A percentile compares a stretch with the other conserved stretches of the same genome.
These are phyloP conservation scores for Capsicum rhomboideum DNA, from an alignment of 257 asterid genomes.

Conservation along the genomic window DNA sequence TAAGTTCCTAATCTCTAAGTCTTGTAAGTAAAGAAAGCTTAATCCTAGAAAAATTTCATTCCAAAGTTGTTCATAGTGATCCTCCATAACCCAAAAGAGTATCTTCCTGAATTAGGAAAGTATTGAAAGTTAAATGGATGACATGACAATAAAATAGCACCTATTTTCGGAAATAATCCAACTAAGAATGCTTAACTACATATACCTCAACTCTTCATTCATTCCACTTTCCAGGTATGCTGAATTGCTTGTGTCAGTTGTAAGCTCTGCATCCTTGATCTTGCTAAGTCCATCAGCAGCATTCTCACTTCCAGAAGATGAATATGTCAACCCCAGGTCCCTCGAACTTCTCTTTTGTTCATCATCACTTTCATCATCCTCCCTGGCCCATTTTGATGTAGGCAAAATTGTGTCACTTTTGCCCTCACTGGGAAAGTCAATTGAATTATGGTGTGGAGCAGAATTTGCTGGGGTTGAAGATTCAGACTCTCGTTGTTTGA, in stretches of 20 bases:
- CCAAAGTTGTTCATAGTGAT: background rate
- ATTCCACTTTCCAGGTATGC: slow-evolving; percentile 52
- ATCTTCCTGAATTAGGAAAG: background rate
- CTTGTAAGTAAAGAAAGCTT: background rate
- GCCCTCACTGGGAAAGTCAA: slow-evolving; percentile 29
- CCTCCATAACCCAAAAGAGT: background rate
- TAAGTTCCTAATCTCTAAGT: background rate
- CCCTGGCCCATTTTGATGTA: slow-evolving; percentile 89
- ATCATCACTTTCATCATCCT: slow-evolving; percentile 74
- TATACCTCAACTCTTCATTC: slow-evolving; percentile 80
- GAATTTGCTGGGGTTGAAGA: slow-evolving; percentile 23
- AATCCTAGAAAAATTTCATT: background rate
- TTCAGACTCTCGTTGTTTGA: slow-evolving; percentile 35
- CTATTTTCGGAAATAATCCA: background rate
- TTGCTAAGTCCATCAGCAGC: slow-evolving; percentile 41
- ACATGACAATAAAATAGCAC: background rate
- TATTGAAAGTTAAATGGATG: background rate
- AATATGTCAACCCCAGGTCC: slow-evolving; percentile 72
- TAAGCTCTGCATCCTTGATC: slow-evolving; percentile 40
- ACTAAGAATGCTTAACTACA: background rate
- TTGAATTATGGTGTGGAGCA: slow-evolving; percentile 22
- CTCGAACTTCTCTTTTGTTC: slow-evolving; percentile 47
- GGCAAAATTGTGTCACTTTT: slow-evolving; percentile 60
- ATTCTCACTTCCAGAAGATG: slow-evolving; percentile 93
- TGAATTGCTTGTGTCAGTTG: slow-evolving; percentile 48